A percentile compares a stretch with the other conserved stretches of the same genome.
These are phyloP conservation scores for Cenococcum geophilum DNA, from an alignment of 495 filamentous ascomycete species.

Conservation along the genomic window DNA sequence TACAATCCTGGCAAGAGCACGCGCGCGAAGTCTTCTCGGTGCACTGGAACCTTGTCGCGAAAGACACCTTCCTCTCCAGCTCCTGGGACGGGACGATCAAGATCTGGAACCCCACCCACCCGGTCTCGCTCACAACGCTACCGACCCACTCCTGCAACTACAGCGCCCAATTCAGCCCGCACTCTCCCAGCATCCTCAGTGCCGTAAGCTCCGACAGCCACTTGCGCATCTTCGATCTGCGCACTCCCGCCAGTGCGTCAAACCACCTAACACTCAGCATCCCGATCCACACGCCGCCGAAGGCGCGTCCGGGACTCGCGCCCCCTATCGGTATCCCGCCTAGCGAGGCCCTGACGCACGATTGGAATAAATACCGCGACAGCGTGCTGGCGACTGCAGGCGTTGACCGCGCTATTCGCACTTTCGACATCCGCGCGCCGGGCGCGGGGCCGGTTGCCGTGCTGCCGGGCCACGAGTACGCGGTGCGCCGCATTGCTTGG, in stretches of 20 bases:
- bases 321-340: conserved; percentile 48
- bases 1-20: conserved; percentile 87
- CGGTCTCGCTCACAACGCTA: conserved; percentile 68
- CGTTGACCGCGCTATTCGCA: conserved; percentile 80
- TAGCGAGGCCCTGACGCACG: conserved; percentile 81
- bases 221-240: conserved; percentile 81
- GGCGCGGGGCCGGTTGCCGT: conserved; percentile 61
- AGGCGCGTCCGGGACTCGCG: conserved; percentile 36
- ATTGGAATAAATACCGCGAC: conserved; percentile 97
- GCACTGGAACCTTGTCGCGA: conserved; percentile 85
- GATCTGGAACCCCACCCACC: conserved; percentile 75
- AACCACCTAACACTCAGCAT: conserved; percentile 76
- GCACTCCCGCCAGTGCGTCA: conserved; percentile 69
- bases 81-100: conserved; percentile 95
- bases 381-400: conserved; percentile 77
- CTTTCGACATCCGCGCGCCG: conserved; percentile 78
- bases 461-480: conserved; percentile 83
- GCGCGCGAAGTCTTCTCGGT: conserved; percentile 85
- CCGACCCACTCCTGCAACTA: conserved; percentile 91
- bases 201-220: conserved; percentile 79
- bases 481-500: conserved; percentile 78
- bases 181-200: conserved; percentile 69
- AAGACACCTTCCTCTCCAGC: conserved; percentile 78
- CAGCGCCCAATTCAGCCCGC: conserved; percentile 72
- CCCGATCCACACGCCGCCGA: conserved; percentile 63